phyloP scores from a whole-genome alignment of 306 rosid species.

The Arachis hypogaea region DNA sequence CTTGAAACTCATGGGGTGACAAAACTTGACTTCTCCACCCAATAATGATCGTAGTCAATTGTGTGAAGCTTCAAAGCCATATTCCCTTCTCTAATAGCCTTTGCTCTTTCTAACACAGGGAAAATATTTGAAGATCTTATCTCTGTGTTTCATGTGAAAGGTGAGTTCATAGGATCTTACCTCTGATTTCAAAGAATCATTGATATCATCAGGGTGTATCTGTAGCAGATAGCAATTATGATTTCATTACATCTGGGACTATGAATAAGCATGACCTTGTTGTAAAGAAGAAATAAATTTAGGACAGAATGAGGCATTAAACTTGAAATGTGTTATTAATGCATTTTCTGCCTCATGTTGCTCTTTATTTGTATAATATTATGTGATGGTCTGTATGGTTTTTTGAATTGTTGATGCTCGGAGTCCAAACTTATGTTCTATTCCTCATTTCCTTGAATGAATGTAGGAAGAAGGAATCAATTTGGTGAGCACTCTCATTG shows the following conservation, averaged over 20 bases:
- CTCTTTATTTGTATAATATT: background rate
- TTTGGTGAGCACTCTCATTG: too few relatives aligned
- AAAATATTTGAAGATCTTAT: constrained; percentile 29
- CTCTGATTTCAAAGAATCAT: constrained; percentile 21
- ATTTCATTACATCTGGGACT: background rate
- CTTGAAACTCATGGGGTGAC: constrained; percentile 52
- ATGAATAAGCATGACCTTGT: background rate
- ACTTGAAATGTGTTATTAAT: constrained; percentile 7
- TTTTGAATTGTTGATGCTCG: background rate
- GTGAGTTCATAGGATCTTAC: constrained; percentile 36
- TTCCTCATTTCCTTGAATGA: constrained; percentile 36
- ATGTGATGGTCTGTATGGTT: background rate
- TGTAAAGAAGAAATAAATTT: constrained; percentile 1
- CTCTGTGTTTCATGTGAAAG: constrained; percentile 50
- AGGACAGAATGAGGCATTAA: background rate
- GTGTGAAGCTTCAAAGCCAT: constrained; percentile 47
- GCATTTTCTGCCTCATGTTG: background rate
- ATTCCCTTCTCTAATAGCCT: constrained; percentile 38
- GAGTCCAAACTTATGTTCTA: background rate
- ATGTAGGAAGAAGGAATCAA: constrained; percentile 48
- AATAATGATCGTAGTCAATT: background rate
- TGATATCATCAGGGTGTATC: background rate
- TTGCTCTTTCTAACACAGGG: constrained; percentile 39
- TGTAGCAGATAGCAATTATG: background rate
- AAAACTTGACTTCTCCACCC: constrained; percentile 32